Evolutionary conservation across 371 early-diverging fungal genomes (phyloP).

Genomic region (Zopfochytrium polystomum): DNA sequence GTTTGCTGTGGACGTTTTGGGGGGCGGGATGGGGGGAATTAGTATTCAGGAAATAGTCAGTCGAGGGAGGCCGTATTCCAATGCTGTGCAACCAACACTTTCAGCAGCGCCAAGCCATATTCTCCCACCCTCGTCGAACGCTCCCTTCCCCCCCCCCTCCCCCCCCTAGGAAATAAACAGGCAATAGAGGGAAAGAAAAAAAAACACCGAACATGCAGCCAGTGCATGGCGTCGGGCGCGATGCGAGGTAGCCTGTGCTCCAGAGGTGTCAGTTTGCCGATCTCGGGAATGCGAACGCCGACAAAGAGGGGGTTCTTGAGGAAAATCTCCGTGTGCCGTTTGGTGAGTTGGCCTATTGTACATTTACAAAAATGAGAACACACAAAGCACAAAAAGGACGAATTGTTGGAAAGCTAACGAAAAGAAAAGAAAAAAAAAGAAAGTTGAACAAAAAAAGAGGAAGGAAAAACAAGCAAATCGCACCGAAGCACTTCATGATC

Average conservation of each 20-base stretch:
- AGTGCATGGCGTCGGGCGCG: constrained; percentile 45
- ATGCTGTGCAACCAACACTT: no score
- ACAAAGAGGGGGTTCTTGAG: constrained; percentile 55
- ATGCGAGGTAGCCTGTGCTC: constrained; percentile 45
- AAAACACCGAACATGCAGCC: constrained; percentile 43
- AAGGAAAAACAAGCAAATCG: not conserved
- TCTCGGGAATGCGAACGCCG: constrained; percentile 51
- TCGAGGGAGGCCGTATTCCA: no score
- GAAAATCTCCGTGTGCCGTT: constrained; percentile 54
- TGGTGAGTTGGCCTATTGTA: constrained; percentile 47
- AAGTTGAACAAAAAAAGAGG: no score
- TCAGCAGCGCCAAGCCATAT: no score
- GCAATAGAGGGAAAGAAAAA: no score
- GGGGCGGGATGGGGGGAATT: not conserved
- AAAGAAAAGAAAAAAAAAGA: no score
- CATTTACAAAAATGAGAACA: no score
- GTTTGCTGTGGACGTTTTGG: constrained; percentile 34
- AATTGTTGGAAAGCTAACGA: no score
- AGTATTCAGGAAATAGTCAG: not conserved
- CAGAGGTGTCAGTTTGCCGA: constrained; percentile 51
- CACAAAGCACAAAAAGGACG: no score
- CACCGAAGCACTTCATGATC: constrained; percentile 49
- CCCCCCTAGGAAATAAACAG: no score
- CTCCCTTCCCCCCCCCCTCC: no score
- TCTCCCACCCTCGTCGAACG: no score